Evolutionary conservation across 192 early-diverging fungal species (phyloP), one percentile per base, ranked within the genome.

Genomic region (Dissophora ornata): DNA sequence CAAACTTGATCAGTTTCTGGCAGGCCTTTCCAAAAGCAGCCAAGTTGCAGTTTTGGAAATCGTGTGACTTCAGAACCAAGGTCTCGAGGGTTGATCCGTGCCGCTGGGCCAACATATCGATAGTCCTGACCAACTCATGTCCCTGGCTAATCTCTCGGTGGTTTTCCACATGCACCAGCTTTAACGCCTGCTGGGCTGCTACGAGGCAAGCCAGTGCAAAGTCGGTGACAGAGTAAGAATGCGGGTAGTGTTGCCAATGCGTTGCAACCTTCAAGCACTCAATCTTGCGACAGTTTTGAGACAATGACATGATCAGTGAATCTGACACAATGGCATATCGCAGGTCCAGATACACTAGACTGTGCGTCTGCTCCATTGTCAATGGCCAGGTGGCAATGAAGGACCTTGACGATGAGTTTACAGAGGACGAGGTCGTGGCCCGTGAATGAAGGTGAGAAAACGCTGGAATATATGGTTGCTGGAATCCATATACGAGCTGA

Each of bases 91-190:
- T 67, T 11, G 44, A 33, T 10, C 73, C 73, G 29, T 77, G 73
- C 3, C 19, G 12, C 4, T 33, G 34, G 24, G 53, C 45, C 12
- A 77, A 24, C 15, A 25, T 25, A 25, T 77, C 59, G 29, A 77
- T 62, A 3, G 65, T 77, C 19, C 46, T 51, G 28, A 62, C 32
- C 3, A 77, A 30, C 18, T 66, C 44, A 21, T 77, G 73, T 3
- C 73, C 73, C 22, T 77, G 73, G 30, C 73, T 67, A 45, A 77
- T 67, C 40, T 77, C 73, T 11, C 73, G 64, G 19, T 67, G 58
- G 40, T 77, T 77, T 3, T 77, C 73, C 9, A 77, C 65, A 44
- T 77, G 73, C 18, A 77, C 38, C 24, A 77, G 34, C 22, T 57
- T 61, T 2, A 77, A 21, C 3, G 25, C 36, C 4, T 57, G 26